A percentile compares a stretch with the other conserved stretches of the same genome.
phyloP scores from a whole-genome alignment of 2,329 filamentous ascomycete genomes.

The Bipolaris cookei region DNA sequence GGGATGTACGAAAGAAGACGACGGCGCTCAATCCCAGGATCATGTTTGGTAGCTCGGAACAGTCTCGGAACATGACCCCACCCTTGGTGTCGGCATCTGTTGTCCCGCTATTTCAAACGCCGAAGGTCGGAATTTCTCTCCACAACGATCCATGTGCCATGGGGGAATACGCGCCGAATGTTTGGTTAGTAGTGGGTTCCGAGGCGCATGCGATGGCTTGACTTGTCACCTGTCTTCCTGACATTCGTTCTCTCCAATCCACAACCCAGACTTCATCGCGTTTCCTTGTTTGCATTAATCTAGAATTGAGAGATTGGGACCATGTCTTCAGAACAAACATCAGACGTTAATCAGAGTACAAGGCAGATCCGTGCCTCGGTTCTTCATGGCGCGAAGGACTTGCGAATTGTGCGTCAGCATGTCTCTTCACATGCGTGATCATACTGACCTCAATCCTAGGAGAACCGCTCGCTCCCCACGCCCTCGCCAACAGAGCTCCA shows the following conservation, averaged over 20 bases:
- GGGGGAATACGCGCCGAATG: conserved; percentile 31
- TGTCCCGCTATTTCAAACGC: conserved; percentile 39
- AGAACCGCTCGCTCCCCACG: conserved; percentile 56
- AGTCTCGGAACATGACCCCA: conserved; percentile 37
- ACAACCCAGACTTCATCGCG: not conserved
- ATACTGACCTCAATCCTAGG: conserved; percentile 49
- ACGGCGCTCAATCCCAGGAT: conserved; percentile 13
- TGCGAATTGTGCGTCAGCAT: conserved; percentile 59
- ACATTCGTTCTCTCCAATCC: not conserved
- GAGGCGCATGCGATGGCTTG: conserved; percentile 7
- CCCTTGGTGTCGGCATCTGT: conserved; percentile 36
- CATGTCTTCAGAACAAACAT: conserved; percentile 31
- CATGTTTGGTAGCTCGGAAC: conserved; percentile 29
- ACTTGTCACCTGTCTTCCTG: not conserved
- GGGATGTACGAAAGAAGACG: conserved; percentile 8
- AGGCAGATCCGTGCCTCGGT: conserved; percentile 59
- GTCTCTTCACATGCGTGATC: not conserved
- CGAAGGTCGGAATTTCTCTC: conserved; percentile 39
- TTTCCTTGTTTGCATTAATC: not conserved
- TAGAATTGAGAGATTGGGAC: not conserved
- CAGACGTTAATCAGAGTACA: conserved; percentile 33
- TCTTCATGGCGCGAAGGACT: conserved; percentile 66
- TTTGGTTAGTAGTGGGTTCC: conserved; percentile 19
- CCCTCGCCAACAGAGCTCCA: conserved; percentile 65
- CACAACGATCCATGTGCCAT: conserved; percentile 27